Conservation (phyloP, 306 rosid genomes). For the Fragaria nilgerrensis region DNA sequence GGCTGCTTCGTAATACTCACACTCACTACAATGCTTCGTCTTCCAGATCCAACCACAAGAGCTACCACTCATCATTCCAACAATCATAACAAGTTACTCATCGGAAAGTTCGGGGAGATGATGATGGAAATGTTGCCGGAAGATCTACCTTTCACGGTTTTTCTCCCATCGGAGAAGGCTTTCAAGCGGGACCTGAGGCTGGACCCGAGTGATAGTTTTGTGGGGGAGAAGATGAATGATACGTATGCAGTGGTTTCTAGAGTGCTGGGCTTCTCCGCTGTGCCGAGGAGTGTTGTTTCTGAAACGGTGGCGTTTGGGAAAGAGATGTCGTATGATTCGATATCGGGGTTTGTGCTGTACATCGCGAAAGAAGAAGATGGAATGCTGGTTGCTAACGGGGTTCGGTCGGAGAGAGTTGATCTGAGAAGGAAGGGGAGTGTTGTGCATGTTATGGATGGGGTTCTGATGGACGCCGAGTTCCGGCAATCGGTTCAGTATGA, state of each 20-base stretch:
- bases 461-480: constrained; percentile 81
- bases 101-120: constrained; percentile 64
- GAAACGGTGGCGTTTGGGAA: constrained; percentile 37
- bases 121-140: constrained; percentile 82
- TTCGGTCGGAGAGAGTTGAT: constrained; percentile 58
- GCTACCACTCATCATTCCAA: constrained; percentile 27
- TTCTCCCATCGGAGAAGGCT: constrained; percentile 77
- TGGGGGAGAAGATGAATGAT: constrained; percentile 52
- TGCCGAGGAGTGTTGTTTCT: constrained; percentile 54
- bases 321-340: constrained; percentile 55
- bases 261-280: constrained; percentile 69
- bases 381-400: constrained; percentile 63
- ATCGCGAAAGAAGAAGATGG: constrained; percentile 57
- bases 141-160: constrained; percentile 79
- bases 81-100: neutral
- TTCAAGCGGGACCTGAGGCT: constrained; percentile 64
- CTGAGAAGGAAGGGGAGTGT: constrained; percentile 47
- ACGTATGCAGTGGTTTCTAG: constrained; percentile 65
- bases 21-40: constrained; percentile 42
- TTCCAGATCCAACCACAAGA: constrained; percentile 50
- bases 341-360: constrained; percentile 69
- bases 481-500: constrained; percentile 54
- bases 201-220: constrained; percentile 35
- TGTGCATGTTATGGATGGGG: constrained; percentile 78
- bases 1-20: constrained; percentile 42